Percentiles rank a stretch among this genome's conserved stretches.
Conservation (phyloP, 139 green algal genomes). For the Chlorella vulgaris region DNA sequence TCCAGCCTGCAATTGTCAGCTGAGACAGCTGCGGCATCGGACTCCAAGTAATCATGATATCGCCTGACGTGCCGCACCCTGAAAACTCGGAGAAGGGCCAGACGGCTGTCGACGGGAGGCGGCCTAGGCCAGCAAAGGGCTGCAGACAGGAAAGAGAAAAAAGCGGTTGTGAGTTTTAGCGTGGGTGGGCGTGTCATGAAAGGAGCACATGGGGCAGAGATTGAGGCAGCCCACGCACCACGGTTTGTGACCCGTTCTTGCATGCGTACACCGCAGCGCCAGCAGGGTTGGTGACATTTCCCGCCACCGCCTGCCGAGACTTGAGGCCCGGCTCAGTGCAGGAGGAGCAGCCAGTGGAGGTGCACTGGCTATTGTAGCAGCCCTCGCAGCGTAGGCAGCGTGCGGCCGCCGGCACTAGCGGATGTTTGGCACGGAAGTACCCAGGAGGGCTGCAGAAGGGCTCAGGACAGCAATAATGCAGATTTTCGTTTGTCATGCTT, state of each 20-base stretch:
- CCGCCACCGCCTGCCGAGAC: neutral
- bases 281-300: neutral
- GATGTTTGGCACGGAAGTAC: conserved; percentile 1
- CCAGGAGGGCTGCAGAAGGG: neutral
- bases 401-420: neutral
- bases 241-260: neutral
- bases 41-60: too few relatives aligned
- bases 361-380: neutral
- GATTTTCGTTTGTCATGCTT: too few relatives aligned
- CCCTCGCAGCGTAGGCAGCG: conserved; percentile 24
- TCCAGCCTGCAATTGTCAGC: neutral
- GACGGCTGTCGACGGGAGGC: neutral
- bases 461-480: too few relatives aligned
- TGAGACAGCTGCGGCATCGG: too few relatives aligned
- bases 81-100: conserved; percentile 8
- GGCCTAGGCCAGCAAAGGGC: neutral
- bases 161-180: neutral
- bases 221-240: neutral
- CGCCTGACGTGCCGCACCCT: neutral
- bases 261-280: neutral
- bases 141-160: neutral
- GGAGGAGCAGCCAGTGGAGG: neutral
- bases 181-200: neutral
- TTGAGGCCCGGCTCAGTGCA: neutral
- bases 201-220: too few relatives aligned